phyloP scores from a whole-genome alignment of 768 basidiomycete genomes.

The Paxillus ammoniavirescens region DNA sequence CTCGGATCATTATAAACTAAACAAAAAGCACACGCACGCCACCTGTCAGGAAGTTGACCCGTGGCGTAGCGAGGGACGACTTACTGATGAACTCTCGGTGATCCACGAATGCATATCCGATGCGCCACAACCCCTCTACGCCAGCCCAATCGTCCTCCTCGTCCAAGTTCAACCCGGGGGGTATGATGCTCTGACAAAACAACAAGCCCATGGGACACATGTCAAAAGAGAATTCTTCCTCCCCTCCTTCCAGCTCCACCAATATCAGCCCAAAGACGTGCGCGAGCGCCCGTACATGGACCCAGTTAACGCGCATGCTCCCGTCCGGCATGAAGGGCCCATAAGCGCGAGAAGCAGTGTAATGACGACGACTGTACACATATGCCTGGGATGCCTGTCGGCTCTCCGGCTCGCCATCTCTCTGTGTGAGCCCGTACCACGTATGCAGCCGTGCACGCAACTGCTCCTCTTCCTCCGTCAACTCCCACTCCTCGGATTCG shows the following conservation, averaged over 20 bases:
- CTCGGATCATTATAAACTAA: conserved; percentile 50
- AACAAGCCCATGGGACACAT: conserved; percentile 47
- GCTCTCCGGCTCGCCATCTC: conserved; percentile 35
- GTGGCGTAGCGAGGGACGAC: conserved; percentile 20
- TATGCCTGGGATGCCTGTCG: conserved; percentile 47
- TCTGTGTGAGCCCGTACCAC: conserved; percentile 51
- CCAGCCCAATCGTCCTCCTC: conserved; percentile 34
- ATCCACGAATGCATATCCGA: conserved; percentile 68
- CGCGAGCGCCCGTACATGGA: conserved; percentile 53
- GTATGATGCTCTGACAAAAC: conserved; percentile 51
- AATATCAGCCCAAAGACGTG: conserved; percentile 57
- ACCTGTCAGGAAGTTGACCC: conserved; percentile 3
- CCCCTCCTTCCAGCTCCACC: conserved; percentile 37
- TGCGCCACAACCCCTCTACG: conserved; percentile 56
- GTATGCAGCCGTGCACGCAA: conserved; percentile 53
- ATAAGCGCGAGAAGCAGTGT: conserved; percentile 46
- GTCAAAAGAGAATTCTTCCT: conserved; percentile 29
- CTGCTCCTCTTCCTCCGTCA: conserved; percentile 39
- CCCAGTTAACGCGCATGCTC: conserved; percentile 54
- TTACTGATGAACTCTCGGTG: conserved; percentile 63
- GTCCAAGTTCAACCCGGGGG: conserved; percentile 35
- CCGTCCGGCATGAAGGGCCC: conserved; percentile 55
- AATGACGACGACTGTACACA: conserved; percentile 64
- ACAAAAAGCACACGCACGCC: background rate
- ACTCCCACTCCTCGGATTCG: conserved; percentile 30